Evolutionary conservation across 768 basidiomycete species (phyloP).

Genomic region (Pholiota microspora): DNA sequence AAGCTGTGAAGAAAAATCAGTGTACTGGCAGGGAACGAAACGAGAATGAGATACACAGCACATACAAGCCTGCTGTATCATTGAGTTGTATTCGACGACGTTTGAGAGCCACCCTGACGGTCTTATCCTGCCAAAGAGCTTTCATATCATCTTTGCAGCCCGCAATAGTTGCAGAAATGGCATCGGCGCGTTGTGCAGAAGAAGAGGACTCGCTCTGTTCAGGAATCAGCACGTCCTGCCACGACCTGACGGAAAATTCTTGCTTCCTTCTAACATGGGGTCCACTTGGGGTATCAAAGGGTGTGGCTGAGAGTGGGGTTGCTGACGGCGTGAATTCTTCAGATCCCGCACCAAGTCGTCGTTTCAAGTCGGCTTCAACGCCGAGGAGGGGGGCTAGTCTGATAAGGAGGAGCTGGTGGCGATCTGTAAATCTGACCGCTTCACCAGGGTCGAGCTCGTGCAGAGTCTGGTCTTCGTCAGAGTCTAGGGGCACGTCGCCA

Average conservation of each 20-base stretch:
- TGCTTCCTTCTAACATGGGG: slow-evolving; percentile 24
- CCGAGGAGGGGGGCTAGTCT: slow-evolving; percentile 61
- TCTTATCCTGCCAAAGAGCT: slow-evolving; percentile 59
- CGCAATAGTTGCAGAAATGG: slow-evolving; percentile 49
- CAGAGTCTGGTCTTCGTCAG: slow-evolving; percentile 31
- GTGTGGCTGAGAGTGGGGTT: slow-evolving; percentile 42
- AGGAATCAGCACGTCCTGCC: slow-evolving; percentile 43
- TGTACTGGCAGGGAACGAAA: slow-evolving; percentile 1
- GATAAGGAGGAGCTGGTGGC: slow-evolving; percentile 51
- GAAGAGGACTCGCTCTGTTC: slow-evolving; percentile 6
- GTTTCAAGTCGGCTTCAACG: slow-evolving; percentile 64
- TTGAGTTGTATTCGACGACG: slow-evolving; percentile 48
- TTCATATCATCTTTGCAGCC: slow-evolving; percentile 62
- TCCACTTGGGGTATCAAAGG: slow-evolving; percentile 36
- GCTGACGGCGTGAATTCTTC: slow-evolving; percentile 32
- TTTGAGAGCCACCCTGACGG: slow-evolving; percentile 47
- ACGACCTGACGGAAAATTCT: slow-evolving; percentile 57
- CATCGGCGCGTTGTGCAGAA: slow-evolving; percentile 8
- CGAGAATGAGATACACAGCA: too few relatives aligned
- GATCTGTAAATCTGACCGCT: slow-evolving; percentile 43
- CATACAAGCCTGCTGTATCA: slow-evolving; percentile 70
- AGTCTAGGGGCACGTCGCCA: slow-evolving; percentile 31
- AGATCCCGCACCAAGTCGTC: slow-evolving; percentile 49
- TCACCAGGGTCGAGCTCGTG: slow-evolving; percentile 23
- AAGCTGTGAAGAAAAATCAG: slow-evolving; percentile 42